Evolutionary conservation across 495 filamentous ascomycete genomes (phyloP), one percentile per base, ranked within the genome.

Genomic region (Penicillium lividum): DNA sequence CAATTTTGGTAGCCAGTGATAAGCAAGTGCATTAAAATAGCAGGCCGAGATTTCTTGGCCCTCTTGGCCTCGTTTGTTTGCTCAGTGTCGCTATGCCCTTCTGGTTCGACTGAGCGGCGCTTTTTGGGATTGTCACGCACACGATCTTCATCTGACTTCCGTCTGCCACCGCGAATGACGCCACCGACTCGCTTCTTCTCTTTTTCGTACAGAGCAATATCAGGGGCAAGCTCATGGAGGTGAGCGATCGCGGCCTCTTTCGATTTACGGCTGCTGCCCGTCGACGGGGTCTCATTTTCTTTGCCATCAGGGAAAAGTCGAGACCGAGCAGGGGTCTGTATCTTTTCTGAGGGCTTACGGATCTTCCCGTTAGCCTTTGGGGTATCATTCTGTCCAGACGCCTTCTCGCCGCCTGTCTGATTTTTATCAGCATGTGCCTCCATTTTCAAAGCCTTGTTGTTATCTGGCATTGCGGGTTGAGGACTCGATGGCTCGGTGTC

Each of bases 131-230:
- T 55, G 55, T 65, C 54, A 25, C 64, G 48, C 15, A 77, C 69
- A 29, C 74, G 65, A 57, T 82, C 81, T 46, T 77, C 76, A 53
- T 82, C 80, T 11, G 72, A 80, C 31, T 78, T 78, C n/a, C 79
- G 76, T 58, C 81, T 70, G 9, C 86, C 84, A 29, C 91, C 92
- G 52, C 92, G 89, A 64, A 90, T 88, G 3, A 92, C 83, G 36
- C 88, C 86, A n/a, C 92, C 92, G 42, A 89, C 88, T 22, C 85
- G 84, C 76, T 94, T 96, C 77, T 79, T 91, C 72, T 99, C 94
- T 66, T 96, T 97, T 69, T 99, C 89, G 67, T 92, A 97, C 51
- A 93, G 76, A 7, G 86, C 87, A 61, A 97, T 90, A 70, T 97
- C 94, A 0, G 85, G 81, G 9, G 90, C 92, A 27, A 89, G 72